These are phyloP conservation scores for Psophocarpus tetragonolobus DNA, from an alignment of 306 rosid genomes.

Conservation along the genomic window DNA sequence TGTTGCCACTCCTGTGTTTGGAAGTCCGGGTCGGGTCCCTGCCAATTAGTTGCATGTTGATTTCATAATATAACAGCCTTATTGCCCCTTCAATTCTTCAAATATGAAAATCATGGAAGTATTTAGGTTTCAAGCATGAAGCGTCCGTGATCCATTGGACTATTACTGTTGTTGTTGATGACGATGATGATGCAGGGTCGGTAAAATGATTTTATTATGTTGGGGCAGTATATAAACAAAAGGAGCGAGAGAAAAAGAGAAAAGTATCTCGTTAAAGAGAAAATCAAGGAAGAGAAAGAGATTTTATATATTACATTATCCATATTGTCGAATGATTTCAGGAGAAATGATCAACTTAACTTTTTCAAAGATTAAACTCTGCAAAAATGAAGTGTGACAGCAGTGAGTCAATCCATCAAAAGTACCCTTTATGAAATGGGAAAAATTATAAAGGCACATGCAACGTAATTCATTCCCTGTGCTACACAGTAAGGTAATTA, in stretches of 20 bases:
- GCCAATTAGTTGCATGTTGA: too few relatives aligned
- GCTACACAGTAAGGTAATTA: neutral
- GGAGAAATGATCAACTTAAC: neutral
- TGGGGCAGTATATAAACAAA: neutral
- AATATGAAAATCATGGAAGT: neutral
- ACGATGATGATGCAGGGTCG: neutral
- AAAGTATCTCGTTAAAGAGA: neutral
- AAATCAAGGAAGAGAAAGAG: neutral
- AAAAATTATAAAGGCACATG: neutral
- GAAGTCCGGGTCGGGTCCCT: too few relatives aligned
- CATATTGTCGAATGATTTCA: slow-evolving; percentile 7
- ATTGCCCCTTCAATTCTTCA: too few relatives aligned
- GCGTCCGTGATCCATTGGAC: neutral
- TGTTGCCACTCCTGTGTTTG: too few relatives aligned
- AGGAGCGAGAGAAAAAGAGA: neutral
- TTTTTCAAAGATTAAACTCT: neutral
- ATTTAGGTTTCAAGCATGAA: neutral
- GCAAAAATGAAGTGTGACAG: neutral
- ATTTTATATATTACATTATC: neutral
- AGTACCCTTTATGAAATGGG: neutral
- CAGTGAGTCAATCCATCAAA: neutral
- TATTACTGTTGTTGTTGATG: neutral
- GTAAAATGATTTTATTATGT: neutral
- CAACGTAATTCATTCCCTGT: neutral
- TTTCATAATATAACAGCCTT: neutral